These are phyloP conservation scores for Cercophora newfieldiana DNA, from an alignment of 495 filamentous ascomycete species.

Conservation along the genomic window DNA sequence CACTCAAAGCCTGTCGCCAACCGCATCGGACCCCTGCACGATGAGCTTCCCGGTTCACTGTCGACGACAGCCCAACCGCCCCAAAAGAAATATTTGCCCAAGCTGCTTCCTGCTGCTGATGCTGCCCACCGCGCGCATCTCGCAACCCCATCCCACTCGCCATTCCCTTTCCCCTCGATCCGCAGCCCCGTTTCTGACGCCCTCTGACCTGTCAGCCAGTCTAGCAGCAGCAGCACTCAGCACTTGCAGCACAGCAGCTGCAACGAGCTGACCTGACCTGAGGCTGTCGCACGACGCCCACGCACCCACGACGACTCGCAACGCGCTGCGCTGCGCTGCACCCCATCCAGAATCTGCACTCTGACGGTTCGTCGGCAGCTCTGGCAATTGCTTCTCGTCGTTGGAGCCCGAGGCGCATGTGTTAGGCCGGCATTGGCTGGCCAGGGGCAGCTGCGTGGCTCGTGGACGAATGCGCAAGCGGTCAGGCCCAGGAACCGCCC, in stretches of 20 bases:
- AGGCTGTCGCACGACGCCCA: not conserved
- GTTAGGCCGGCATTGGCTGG: conserved; percentile 48
- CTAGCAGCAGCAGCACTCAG: not conserved
- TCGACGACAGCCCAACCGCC: conserved; percentile 2
- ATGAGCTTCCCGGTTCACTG: not conserved
- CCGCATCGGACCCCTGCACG: not conserved
- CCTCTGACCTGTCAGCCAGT: not conserved
- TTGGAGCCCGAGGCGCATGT: conserved; percentile 44
- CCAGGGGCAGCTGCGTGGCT: conserved; percentile 37
- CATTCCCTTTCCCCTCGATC: not conserved
- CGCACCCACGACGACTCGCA: not conserved
- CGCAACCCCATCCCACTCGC: not conserved
- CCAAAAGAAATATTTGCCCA: conserved; percentile 10
- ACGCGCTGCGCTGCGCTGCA: not conserved
- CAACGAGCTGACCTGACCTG: too few relatives aligned
- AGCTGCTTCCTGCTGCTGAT: not conserved
- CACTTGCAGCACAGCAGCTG: not conserved
- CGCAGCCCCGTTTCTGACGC: not conserved
- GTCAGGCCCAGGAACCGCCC: not conserved
- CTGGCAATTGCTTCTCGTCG: conserved; percentile 11
- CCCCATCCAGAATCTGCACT: not conserved
- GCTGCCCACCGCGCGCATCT: not conserved
- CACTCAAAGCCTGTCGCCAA: not conserved
- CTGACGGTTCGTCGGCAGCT: not conserved
- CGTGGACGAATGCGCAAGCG: conserved; percentile 23